These are phyloP conservation scores for Suillus sp. DNA, from an alignment of 768 basidiomycete species.

Conservation along the genomic window DNA sequence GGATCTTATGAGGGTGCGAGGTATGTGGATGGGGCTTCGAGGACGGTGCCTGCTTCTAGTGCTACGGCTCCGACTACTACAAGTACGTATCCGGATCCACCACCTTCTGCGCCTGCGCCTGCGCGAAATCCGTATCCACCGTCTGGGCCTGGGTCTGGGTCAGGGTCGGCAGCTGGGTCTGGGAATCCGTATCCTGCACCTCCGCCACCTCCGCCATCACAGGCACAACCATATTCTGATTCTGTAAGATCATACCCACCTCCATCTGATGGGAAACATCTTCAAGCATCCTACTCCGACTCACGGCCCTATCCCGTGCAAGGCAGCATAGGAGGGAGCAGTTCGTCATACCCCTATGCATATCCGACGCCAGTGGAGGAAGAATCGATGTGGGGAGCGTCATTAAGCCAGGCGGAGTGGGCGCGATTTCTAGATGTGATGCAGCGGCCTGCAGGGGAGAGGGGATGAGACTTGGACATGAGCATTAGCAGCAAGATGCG, in stretches of 20 bases:
- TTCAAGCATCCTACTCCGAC: neutral
- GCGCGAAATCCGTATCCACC: conserved; percentile 26
- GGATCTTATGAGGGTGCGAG: neutral
- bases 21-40: conserved; percentile 1
- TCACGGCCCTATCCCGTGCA: neutral
- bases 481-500: neutral
- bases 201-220: neutral
- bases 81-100: conserved; percentile 12
- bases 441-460: conserved; percentile 44
- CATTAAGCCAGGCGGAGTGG: conserved; percentile 80
- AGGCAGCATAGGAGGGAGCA: neutral
- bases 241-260: neutral
- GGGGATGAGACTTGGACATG: conserved; percentile 14
- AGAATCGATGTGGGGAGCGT: conserved; percentile 71
- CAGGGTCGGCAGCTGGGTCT: conserved; percentile 20
- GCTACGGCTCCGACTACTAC: neutral
- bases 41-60: neutral
- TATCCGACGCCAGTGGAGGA: conserved; percentile 56
- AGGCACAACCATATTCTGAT: conserved; percentile 19
- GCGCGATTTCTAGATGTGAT: conserved; percentile 64
- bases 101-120: conserved; percentile 19
- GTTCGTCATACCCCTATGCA: conserved; percentile 27
- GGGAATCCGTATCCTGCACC: conserved; percentile 32
- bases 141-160: conserved; percentile 23
- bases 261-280: neutral